Conservation (phyloP, 2,329 filamentous ascomycete species). For the Colletotrichum sp. region DNA sequence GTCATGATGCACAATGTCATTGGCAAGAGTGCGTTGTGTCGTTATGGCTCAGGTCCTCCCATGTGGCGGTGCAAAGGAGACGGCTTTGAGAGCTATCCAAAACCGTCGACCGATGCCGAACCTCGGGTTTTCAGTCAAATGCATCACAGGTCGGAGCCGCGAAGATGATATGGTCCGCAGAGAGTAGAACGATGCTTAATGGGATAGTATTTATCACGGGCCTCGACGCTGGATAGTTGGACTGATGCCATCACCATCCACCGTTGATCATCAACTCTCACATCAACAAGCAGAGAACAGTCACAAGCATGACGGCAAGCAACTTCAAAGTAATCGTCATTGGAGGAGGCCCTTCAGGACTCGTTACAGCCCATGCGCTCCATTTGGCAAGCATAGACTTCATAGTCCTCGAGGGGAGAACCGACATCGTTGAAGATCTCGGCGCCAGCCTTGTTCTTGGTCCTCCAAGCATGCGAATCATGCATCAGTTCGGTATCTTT, state of each 20-base stretch:
- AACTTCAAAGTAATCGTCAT: slow-evolving; percentile 32
- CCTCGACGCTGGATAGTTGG: not conserved
- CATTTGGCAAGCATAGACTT: slow-evolving; percentile 36
- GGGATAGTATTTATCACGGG: not conserved
- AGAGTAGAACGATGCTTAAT: accelerated
- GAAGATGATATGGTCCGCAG: accelerated
- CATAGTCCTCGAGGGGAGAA: slow-evolving; percentile 34
- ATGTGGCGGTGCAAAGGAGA: not conserved
- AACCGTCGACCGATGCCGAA: not conserved
- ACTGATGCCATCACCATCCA: not conserved
- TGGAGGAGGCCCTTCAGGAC: slow-evolving; percentile 32
- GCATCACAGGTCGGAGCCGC: not conserved
- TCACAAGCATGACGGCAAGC: slow-evolving; percentile 27
- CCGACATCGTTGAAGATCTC: slow-evolving; percentile 25
- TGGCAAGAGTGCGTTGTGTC: not conserved
- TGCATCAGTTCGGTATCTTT: slow-evolving; percentile 34
- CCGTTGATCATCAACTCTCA: not conserved
- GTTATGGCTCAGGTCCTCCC: not conserved
- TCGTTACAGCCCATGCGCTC: slow-evolving; percentile 33
- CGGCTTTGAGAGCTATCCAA: not conserved
- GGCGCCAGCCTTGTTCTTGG: slow-evolving; percentile 32
- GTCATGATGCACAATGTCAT: not conserved
- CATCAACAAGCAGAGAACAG: not conserved
- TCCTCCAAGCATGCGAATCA: slow-evolving; percentile 27
- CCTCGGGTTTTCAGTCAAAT: not conserved